These are phyloP conservation scores for Styphnolobium japonicum DNA, from an alignment of 306 rosid genomes.

Conservation along the genomic window DNA sequence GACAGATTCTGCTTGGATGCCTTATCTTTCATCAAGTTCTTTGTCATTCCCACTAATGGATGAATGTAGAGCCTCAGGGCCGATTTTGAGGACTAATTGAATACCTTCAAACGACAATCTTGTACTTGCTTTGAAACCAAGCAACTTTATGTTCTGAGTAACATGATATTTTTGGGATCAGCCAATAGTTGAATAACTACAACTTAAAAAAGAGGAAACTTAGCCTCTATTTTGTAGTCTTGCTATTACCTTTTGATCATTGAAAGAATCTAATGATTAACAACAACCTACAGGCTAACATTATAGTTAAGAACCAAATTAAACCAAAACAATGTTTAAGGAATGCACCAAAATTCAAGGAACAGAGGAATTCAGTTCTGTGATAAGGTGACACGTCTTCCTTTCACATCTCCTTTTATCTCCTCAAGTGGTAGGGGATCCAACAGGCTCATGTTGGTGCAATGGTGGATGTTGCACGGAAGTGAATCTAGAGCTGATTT, in stretches of 20 bases:
- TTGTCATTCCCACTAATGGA: not conserved
- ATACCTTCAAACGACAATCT: constrained; percentile 1
- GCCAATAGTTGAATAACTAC: not conserved
- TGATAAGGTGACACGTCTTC: not conserved
- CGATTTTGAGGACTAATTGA: not conserved
- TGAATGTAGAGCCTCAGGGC: not conserved
- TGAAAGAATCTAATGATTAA: constrained; percentile 1
- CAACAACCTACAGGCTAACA: not conserved
- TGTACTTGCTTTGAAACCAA: constrained; percentile 32
- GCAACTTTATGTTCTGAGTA: not conserved
- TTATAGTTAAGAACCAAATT: not conserved
- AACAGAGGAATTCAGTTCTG: not conserved
- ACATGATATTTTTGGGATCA: constrained; percentile 16
- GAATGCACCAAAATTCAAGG: constrained; percentile 11
- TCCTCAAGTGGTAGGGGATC: constrained; percentile 36
- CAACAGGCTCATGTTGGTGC: constrained; percentile 59
- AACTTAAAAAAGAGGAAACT: not conserved
- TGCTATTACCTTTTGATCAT: not conserved
- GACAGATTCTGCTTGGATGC: constrained; percentile 34
- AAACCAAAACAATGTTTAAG: not conserved
- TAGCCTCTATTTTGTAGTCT: not conserved
- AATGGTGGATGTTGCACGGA: constrained; percentile 47
- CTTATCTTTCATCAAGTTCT: constrained; percentile 25
- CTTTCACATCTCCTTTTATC: constrained; percentile 32
- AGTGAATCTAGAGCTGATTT: constrained; percentile 55